Evolutionary conservation across 352 stramenopile species (phyloP).

Genomic region (Phytophthora pisi): DNA sequence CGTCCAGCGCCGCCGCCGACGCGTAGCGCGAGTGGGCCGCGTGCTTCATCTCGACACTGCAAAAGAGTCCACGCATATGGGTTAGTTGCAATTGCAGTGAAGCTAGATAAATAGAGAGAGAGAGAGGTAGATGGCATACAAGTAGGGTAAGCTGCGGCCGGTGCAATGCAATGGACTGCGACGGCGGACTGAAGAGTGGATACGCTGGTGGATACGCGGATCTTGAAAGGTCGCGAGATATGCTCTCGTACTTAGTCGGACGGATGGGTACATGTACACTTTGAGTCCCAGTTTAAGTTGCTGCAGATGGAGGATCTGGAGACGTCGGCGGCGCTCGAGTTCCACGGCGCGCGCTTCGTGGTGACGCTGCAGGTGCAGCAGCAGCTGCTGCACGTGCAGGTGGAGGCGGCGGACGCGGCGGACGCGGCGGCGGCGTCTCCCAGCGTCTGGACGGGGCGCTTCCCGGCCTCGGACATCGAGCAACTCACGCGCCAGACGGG

Average conservation of each 20-base stretch:
- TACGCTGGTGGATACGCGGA: conserved; percentile 3
- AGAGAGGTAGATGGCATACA: not conserved
- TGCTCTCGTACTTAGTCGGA: not conserved
- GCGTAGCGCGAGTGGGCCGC: not conserved
- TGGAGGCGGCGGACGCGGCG: conserved; percentile 47
- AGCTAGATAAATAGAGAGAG: not conserved
- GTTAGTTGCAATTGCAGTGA: not conserved
- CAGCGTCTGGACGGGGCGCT: conserved; percentile 66
- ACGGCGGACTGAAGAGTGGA: conserved; percentile 1
- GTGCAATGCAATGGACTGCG: not conserved
- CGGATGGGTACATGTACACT: not conserved
- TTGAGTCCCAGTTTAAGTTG: conserved; percentile 15
- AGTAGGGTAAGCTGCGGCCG: not conserved
- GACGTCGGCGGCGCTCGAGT: conserved; percentile 63
- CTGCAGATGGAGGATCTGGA: conserved; percentile 61
- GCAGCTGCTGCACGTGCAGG: conserved; percentile 71
- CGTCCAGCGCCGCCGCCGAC: conserved; percentile 4
- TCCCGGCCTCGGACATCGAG: conserved; percentile 82
- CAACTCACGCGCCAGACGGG: conserved; percentile 93
- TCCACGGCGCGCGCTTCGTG: conserved; percentile 79
- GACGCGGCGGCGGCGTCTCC: not conserved
- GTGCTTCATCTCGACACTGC: conserved; percentile 12
- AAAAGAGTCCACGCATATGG: not conserved
- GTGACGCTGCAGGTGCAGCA: conserved; percentile 65
- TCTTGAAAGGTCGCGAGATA: conserved; percentile 23